A percentile compares a stretch with the other conserved stretches of the same genome.
These are phyloP conservation scores for Albugo laibachii DNA, from an alignment of 352 stramenopile genomes.

Conservation along the genomic window DNA sequence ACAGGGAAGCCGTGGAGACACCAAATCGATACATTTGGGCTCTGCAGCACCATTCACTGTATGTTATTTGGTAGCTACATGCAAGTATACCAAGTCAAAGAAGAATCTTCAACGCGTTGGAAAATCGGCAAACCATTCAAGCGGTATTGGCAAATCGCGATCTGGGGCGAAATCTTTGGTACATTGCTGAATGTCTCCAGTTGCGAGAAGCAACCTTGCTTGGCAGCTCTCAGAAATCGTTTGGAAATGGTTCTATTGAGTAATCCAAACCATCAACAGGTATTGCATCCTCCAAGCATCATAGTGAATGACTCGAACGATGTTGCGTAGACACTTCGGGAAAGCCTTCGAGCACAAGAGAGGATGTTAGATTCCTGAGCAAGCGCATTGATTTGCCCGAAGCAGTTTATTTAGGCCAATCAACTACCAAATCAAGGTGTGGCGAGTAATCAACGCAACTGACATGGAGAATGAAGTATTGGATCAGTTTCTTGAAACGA, in stretches of 20 bases:
- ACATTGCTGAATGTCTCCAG: constrained; percentile 45
- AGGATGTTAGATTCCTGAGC: too few species aligned
- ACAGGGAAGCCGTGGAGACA: constrained; percentile 46
- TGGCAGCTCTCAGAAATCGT: constrained; percentile 16
- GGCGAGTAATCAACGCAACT: not conserved
- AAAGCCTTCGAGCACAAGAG: too few species aligned
- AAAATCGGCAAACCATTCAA: constrained; percentile 35
- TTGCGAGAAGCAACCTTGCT: constrained; percentile 41
- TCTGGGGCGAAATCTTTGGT: constrained; percentile 60
- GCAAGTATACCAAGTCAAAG: constrained; percentile 20
- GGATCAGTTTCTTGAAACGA: not conserved
- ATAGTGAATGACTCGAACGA: too few species aligned
- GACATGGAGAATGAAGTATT: not conserved
- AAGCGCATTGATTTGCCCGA: too few species aligned
- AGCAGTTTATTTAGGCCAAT: too few species aligned
- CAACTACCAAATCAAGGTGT: too few species aligned
- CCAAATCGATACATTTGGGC: constrained; percentile 73
- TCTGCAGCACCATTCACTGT: constrained; percentile 53
- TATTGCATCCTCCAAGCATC: too few species aligned
- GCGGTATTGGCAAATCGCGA: constrained; percentile 53
- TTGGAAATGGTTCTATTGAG: constrained; percentile 14
- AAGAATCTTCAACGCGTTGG: constrained; percentile 14
- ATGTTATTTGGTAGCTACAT: constrained; percentile 78
- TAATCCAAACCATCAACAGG: too few species aligned
- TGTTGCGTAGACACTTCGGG: too few species aligned